Evolutionary conservation across 202 grass and related monocot genomes (phyloP), one percentile per base, ranked within the genome.

Genomic region (Zoysia matrella): DNA sequence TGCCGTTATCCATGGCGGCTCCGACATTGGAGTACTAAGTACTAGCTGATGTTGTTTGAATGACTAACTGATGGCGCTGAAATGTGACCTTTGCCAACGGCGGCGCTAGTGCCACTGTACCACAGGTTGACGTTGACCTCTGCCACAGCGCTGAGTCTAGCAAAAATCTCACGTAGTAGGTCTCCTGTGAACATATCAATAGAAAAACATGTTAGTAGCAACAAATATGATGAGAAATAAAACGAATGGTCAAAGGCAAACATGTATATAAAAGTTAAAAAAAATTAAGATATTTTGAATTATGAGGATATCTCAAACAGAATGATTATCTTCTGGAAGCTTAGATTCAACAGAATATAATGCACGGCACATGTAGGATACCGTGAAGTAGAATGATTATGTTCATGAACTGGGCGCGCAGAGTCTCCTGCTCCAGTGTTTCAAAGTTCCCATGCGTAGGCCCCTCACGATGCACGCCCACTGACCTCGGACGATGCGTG

Each of bases 11-110:
- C 61, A 5, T 52, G 6, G 15, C 43, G 67, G 15, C 50, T 9
- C 69, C 60, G 66, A 72, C 64, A 41, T 45, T 50, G 53, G 3
- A 47, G 46, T 47, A 47, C 46, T 47, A 47, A 47, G 30, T 36
- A 36, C 7, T 68, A 58, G 42, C 67, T 64, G 72, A 68, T 67
- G 77, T 85, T 39, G 61, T 67, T 82, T 86, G 88, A 82, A 73
- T 73, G 76, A 52, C 57, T 76, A 52, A 60, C 52, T 69, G 45
- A 46, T 46, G 68, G 42, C 68, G 79, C 86, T 82, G 73, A 86
- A 36, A 78, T 40, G 68, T 55, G 67, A 44, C 10, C 2, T 72
- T 72, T 86, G 11, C 61, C 50, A 69, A 82, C 41, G 62, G 61
- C 61, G 78, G 78, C 78, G 78, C 53, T 7, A 10, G 13, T 10